Evolutionary conservation across 805 yeast genomes (phyloP).

Genomic region (Candida broadrunensis): DNA sequence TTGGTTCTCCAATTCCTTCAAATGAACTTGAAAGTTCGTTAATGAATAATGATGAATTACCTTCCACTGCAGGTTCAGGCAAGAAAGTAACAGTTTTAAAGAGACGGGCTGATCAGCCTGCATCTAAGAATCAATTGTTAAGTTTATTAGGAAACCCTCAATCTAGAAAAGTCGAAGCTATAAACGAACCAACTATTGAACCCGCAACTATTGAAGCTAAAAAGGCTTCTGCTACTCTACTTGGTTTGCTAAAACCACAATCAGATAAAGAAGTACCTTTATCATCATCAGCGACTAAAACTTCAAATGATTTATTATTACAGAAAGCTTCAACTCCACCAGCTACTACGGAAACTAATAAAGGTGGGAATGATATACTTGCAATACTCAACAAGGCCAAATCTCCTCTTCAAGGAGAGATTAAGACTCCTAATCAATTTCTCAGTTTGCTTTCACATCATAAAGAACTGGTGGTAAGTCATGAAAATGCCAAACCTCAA

Average conservation of each 20-base stretch:
- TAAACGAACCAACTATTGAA: neutral
- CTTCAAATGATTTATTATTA: slow-evolving; percentile 16
- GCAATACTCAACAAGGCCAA: slow-evolving; percentile 11
- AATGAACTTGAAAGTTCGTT: slow-evolving; percentile 22
- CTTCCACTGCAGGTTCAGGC: slow-evolving; percentile 11
- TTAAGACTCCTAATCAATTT: neutral
- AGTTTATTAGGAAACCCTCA: slow-evolving; percentile 7
- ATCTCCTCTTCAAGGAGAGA: neutral
- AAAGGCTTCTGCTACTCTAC: neutral
- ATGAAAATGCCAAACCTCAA: neutral
- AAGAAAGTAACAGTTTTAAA: slow-evolving; percentile 29
- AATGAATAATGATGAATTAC: neutral
- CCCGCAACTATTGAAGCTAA: too few species aligned
- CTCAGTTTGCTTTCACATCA: neutral
- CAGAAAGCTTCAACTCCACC: slow-evolving; percentile 6
- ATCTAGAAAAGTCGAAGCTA: slow-evolving; percentile 2
- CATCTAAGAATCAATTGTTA: slow-evolving; percentile 12
- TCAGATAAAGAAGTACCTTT: too few species aligned
- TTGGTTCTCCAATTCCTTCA: slow-evolving; percentile 12
- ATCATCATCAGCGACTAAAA: too few species aligned
- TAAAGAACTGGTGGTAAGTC: neutral
- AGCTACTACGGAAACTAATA: neutral
- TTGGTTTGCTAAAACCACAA: neutral
- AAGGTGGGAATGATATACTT: slow-evolving; percentile 11
- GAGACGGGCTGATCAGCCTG: slow-evolving; percentile 12